Evolutionary conservation across 495 filamentous ascomycete genomes (phyloP), one percentile per base, ranked within the genome.

Genomic region (Achaetomiella virescens): DNA sequence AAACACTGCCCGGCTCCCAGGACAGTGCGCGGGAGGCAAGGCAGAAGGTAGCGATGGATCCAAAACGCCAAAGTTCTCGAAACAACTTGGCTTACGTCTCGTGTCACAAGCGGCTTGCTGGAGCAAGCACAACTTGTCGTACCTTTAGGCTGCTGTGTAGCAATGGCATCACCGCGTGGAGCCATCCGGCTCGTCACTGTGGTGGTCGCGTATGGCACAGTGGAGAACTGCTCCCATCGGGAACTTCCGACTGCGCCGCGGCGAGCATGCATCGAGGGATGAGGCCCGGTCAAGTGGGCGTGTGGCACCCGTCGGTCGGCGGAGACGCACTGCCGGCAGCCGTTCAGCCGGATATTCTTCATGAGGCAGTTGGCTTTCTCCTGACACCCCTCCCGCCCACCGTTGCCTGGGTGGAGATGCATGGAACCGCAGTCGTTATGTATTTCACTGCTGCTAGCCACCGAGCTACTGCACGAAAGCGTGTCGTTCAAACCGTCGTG

Each of bases 151-250:
- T n/a, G n/a, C n/a, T n/a, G 17, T 22, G 42, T 40, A 3, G 48
- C 17, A 44, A 52, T 62, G 46, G 44, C 55, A 62, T 62, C 49
- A 55, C 53, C 45, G 17, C 47, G 51, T 54, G 45, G 60, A 55
- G 41, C 33, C 45, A 8, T n/a, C n/a, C 36, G 35, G 14, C 17
- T 38, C 10, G 27, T 17, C 15, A 14, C 18, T 12, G 45, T 38
- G 36, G 9, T 38, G 22, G 21, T 24, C 21, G 21, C 21, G 36
- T 6, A 38, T n/a, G n/a, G n/a, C 14, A 3, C 38, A 11, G 25
- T 24, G 45, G 27, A 35, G 46, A 27, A 14, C 14, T 31, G 27
- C 15, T 17, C 5, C 18, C 5, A 48, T 58, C 56, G 36, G 49
- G 21, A 44, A 36, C 43, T 59, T 54, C 42, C 41, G 56, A 12